phyloP scores from a whole-genome alignment of 257 asterid genomes.

The Catharanthus roseus region DNA sequence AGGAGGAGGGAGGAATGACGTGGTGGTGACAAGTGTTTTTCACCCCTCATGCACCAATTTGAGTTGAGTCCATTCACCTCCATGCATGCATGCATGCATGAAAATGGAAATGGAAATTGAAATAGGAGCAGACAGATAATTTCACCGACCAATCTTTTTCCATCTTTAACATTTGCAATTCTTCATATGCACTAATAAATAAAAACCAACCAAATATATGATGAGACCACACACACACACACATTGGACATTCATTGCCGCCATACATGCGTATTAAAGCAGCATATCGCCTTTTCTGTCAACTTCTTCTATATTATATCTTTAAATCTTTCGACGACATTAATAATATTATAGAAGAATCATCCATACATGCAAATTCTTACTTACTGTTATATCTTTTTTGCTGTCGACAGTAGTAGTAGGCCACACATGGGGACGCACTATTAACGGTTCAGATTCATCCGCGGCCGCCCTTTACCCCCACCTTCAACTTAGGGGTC shows the following conservation, averaged over 20 bases:
- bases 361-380: neutral
- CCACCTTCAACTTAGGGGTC: slow-evolving; percentile 12
- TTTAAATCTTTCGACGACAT: too few relatives aligned
- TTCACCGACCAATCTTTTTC: slow-evolving; percentile 23
- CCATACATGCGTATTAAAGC: neutral
- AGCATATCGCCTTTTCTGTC: slow-evolving; percentile 1
- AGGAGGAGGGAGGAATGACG: too few relatives aligned
- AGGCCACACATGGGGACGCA: slow-evolving; percentile 17
- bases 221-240: neutral
- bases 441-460: slow-evolving; percentile 11
- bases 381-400: too few relatives aligned
- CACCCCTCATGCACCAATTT: too few relatives aligned
- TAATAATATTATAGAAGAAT: slow-evolving; percentile 11
- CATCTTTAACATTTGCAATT: neutral
- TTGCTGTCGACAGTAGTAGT: too few relatives aligned
- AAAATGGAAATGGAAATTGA: too few relatives aligned
- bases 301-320: neutral
- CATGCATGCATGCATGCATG: neutral
- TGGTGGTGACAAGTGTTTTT: too few relatives aligned
- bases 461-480: neutral
- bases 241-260: neutral
- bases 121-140: too few relatives aligned
- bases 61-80: neutral
- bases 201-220: too few relatives aligned
- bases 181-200: neutral